phyloP scores from a whole-genome alignment of 1,284 basidiomycete genomes.

The Fomitopsis schrenkii region DNA sequence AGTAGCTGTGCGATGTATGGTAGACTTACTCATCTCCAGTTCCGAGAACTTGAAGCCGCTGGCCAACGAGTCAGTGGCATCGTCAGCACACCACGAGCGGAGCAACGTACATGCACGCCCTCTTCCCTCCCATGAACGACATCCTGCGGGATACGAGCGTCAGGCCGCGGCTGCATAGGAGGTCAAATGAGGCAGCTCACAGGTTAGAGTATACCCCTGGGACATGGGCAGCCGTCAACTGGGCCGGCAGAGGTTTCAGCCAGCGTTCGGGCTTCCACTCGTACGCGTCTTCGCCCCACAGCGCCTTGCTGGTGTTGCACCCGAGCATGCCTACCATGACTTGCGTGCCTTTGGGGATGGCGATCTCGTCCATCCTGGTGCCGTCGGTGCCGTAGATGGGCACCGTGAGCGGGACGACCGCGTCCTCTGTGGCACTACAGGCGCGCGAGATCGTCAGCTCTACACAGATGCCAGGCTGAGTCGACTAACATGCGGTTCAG shows the following conservation, averaged over 20 bases:
- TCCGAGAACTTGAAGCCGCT: conserved; percentile 4
- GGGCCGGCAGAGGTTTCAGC: conserved; percentile 9
- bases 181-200: conserved; percentile 6
- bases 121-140: conserved; percentile 4
- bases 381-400: conserved; percentile 14
- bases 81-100: neutral
- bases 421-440: conserved; percentile 8
- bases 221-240: conserved; percentile 9
- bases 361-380: conserved; percentile 10
- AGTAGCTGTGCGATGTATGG: neutral
- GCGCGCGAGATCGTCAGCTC: neutral
- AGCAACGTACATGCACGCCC: conserved; percentile 4
- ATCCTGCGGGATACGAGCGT: neutral
- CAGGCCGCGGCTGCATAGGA: neutral
- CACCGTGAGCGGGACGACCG: conserved; percentile 9
- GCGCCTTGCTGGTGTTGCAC: conserved; percentile 11
- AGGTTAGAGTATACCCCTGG: conserved; percentile 17
- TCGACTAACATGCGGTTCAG: neutral
- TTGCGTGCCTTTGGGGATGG: conserved; percentile 10
- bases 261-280: conserved; percentile 22
- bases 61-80: neutral
- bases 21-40: conserved; percentile 1
- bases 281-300: conserved; percentile 19
- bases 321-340: conserved; percentile 13
- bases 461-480: neutral